A percentile compares a stretch with the other conserved stretches of the same genome.
These are phyloP conservation scores for Lasiodiplodia citricola DNA, from an alignment of 2,329 filamentous ascomycete genomes.

Conservation along the genomic window DNA sequence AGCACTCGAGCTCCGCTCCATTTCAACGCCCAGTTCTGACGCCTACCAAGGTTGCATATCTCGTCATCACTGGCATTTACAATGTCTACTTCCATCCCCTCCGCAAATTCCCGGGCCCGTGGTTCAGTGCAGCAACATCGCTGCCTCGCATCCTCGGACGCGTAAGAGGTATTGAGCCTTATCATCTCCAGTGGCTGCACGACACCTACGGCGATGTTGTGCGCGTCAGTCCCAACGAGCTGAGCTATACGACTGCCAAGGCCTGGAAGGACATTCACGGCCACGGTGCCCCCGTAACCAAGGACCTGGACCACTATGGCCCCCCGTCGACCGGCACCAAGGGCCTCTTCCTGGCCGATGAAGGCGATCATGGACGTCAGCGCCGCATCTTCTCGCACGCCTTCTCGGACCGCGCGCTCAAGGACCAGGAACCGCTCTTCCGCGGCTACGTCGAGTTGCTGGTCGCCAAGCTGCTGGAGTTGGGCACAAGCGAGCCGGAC, in stretches of 20 bases:
- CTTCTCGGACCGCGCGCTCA: conserved; percentile 47
- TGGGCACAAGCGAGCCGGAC: conserved; percentile 35
- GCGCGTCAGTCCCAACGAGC: conserved; percentile 47
- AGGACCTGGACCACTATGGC: conserved; percentile 38
- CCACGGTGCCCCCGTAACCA: conserved; percentile 38
- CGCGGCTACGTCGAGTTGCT: conserved; percentile 41
- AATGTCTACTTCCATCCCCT: conserved; percentile 27
- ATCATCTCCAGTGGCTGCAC: conserved; percentile 43
- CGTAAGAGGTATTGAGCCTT: conserved; percentile 12
- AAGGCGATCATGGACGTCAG: conserved; percentile 48
- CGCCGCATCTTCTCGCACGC: conserved; percentile 48
- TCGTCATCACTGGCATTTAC: conserved; percentile 17
- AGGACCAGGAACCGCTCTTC: conserved; percentile 48
- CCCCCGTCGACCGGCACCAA: conserved; percentile 42
- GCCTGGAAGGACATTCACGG: conserved; percentile 45
- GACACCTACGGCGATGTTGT: conserved; percentile 50
- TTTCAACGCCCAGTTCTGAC: neutral
- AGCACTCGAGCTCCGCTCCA: neutral
- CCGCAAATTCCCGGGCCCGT: conserved; percentile 24
- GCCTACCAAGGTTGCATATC: neutral
- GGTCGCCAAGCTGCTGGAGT: conserved; percentile 43
- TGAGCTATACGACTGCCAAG: conserved; percentile 12
- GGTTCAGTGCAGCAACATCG: conserved; percentile 11
- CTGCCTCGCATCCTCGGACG: conserved; percentile 18
- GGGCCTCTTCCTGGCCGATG: conserved; percentile 42